A percentile compares a stretch with the other conserved stretches of the same genome.
Evolutionary conservation across 2,329 filamentous ascomycete genomes (phyloP).

Genomic region (Cercospora citrullina): DNA sequence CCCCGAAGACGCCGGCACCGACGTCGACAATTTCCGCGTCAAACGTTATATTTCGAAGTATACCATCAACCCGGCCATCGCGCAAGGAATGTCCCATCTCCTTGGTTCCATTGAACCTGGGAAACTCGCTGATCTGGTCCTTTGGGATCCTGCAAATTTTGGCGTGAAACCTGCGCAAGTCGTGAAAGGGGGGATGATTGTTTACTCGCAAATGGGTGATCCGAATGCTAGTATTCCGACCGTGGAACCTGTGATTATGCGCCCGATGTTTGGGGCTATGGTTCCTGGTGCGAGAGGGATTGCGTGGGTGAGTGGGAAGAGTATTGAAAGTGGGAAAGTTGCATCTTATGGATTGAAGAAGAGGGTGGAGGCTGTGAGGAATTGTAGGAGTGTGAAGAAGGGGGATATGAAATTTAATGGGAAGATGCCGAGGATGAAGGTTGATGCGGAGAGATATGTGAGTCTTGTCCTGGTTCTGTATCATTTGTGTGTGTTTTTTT

Average conservation of each 20-base stretch:
- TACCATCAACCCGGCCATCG: conserved; percentile 88
- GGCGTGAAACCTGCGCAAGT: conserved; percentile 81
- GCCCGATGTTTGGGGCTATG: conserved; percentile 80
- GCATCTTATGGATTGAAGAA: conserved; percentile 74
- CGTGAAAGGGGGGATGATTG: conserved; percentile 85
- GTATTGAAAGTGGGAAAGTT: conserved; percentile 66
- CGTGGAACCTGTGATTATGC: conserved; percentile 77
- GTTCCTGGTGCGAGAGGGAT: conserved; percentile 61
- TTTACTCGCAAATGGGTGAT: conserved; percentile 73
- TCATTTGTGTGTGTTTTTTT: not conserved
- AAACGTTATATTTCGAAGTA: conserved; percentile 95
- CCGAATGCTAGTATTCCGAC: conserved; percentile 71
- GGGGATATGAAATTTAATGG: conserved; percentile 90
- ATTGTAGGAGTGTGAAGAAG: conserved; percentile 75
- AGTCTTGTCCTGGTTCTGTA: conserved; percentile 28
- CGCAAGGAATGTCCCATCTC: conserved; percentile 85
- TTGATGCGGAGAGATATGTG: conserved; percentile 86
- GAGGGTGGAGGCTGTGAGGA: conserved; percentile 74
- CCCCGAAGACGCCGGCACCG: conserved; percentile 74
- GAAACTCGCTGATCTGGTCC: conserved; percentile 83
- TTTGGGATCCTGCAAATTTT: conserved; percentile 85
- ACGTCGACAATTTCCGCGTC: conserved; percentile 85
- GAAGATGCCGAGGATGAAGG: conserved; percentile 78
- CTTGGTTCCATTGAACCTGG: conserved; percentile 86
- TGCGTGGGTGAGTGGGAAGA: conserved; percentile 77